A percentile compares a stretch with the other conserved stretches of the same genome.
Evolutionary conservation across 495 filamentous ascomycete genomes (phyloP).

Genomic region (Aspergillus asperescens): DNA sequence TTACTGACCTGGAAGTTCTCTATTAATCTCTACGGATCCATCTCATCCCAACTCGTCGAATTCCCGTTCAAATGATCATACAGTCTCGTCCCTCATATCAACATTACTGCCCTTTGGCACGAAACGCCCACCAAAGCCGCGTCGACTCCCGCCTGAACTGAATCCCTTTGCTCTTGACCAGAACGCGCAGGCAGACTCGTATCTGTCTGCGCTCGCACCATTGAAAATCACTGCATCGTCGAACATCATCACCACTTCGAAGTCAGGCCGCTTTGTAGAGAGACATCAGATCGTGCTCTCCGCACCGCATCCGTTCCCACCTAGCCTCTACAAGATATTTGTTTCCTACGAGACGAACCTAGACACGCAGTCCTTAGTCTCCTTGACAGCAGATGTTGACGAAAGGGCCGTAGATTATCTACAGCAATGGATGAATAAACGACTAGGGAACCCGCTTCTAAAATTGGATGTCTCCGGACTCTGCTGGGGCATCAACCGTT

Average conservation of each 20-base stretch:
- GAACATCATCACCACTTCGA: slow-evolving; percentile 16
- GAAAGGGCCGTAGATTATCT: slow-evolving; percentile 28
- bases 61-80: slow-evolving; percentile 9
- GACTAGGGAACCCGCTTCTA: slow-evolving; percentile 33
- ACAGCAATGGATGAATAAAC: slow-evolving; percentile 38
- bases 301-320: slow-evolving; percentile 35
- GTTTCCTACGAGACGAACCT: slow-evolving; percentile 40
- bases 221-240: slow-evolving; percentile 30
- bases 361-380: slow-evolving; percentile 32
- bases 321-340: slow-evolving; percentile 30
- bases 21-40: slow-evolving; percentile 26
- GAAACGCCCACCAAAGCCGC: slow-evolving; percentile 23
- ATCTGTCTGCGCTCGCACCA: slow-evolving; percentile 37
- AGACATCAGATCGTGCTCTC: slow-evolving; percentile 36
- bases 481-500: slow-evolving; percentile 41
- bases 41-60: slow-evolving; percentile 16
- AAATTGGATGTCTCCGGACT: slow-evolving; percentile 40
- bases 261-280: slow-evolving; percentile 23
- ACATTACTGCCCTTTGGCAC: slow-evolving; percentile 39
- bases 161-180: slow-evolving; percentile 37
- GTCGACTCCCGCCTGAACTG: slow-evolving; percentile 23
- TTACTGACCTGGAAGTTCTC: slow-evolving; percentile 24
- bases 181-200: slow-evolving; percentile 25
- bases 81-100: slow-evolving; percentile 39
- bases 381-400: slow-evolving; percentile 28